Base-by-base conservation (phyloP, 495 filamentous ascomycete genomes). In the Penicillium alfredii region DNA sequence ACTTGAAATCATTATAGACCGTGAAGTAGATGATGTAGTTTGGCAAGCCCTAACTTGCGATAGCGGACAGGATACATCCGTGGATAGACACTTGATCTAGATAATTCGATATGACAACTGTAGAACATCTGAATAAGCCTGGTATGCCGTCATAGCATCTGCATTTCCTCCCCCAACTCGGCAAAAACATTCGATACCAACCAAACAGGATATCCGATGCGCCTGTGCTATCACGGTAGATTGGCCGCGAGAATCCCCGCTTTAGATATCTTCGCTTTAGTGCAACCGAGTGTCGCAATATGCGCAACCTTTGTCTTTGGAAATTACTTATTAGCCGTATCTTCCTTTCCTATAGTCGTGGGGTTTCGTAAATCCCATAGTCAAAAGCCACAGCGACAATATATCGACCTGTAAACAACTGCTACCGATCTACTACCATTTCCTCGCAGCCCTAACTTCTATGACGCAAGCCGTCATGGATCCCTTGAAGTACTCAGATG, bases 131-230 rank as follows among this genome's bases (percentile, higher is more conserved):
- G 20, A 12, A 21, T 10, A 15, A 20, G 10, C 22, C 29, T 18
- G 7, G 31, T 20, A 35, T 30, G 26, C 41, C 31, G 31, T 38
- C 30, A 38, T 33, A 26, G n/a, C 4, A 40, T 27, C 44, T 39
- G 57, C 45, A 43, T 52, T 47, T 40, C 19, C 38, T 51, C 46
- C 12, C 57, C 53, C 32, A 60, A 61, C 44, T 30, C 13, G 47
- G 60, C 43, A 55, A 56, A 44, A 39, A 10, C 31, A 43, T 13
- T 57, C 56, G 33, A 41, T 43, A 14, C 18, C 22, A 21, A 47
- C 37, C 25, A 46, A 45, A 52, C 35, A 20, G 41, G 51, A 25
- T 36, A 55, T 40, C n/a, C 21, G 30, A 46, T 38, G 47, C 44
- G 47, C 35, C 18, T 38, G 25, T 38, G 17, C 7, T 14, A 16